These are phyloP conservation scores for Corylus heterophylla DNA, from an alignment of 306 rosid species.

Conservation along the genomic window DNA sequence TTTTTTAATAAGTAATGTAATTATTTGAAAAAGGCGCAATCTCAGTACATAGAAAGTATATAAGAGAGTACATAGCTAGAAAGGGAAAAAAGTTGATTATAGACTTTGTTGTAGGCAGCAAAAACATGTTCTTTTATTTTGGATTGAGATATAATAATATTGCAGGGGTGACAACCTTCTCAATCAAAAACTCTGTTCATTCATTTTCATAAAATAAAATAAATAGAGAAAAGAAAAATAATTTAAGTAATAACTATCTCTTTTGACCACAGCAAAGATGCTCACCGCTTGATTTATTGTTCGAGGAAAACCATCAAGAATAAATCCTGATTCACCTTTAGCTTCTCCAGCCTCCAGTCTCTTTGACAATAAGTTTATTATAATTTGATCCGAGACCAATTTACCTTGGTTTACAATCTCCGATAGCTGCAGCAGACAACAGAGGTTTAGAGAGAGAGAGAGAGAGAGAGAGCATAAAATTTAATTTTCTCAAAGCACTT, in stretches of 20 bases:
- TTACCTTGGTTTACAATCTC: slow-evolving; percentile 90
- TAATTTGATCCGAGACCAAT: slow-evolving; percentile 90
- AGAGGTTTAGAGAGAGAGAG: neutral
- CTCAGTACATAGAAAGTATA: too few species aligned
- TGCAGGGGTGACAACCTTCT: neutral
- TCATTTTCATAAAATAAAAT: neutral
- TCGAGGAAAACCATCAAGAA: slow-evolving; percentile 99
- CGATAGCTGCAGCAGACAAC: slow-evolving; percentile 59
- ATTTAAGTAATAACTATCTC: slow-evolving; percentile 4
- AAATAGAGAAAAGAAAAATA: neutral
- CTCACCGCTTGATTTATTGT: slow-evolving; percentile 92
- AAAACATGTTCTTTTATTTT: neutral
- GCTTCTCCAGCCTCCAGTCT: slow-evolving; percentile 72
- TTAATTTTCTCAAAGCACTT: neutral
- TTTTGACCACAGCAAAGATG: slow-evolving; percentile 32
- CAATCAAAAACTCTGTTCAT: neutral
- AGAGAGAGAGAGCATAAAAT: neutral
- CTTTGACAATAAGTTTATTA: slow-evolving; percentile 76
- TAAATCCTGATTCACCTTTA: slow-evolving; percentile 80
- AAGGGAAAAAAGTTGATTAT: too few species aligned
- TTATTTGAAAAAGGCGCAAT: too few species aligned
- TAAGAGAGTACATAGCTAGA: too few species aligned
- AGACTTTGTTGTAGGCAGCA: neutral
- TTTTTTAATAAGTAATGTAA: too few species aligned
- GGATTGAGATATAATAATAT: neutral